Percentiles rank a stretch among this genome's conserved stretches.
phyloP scores from a whole-genome alignment of 2,329 filamentous ascomycete species.

The Leptosphaerulina australis region DNA sequence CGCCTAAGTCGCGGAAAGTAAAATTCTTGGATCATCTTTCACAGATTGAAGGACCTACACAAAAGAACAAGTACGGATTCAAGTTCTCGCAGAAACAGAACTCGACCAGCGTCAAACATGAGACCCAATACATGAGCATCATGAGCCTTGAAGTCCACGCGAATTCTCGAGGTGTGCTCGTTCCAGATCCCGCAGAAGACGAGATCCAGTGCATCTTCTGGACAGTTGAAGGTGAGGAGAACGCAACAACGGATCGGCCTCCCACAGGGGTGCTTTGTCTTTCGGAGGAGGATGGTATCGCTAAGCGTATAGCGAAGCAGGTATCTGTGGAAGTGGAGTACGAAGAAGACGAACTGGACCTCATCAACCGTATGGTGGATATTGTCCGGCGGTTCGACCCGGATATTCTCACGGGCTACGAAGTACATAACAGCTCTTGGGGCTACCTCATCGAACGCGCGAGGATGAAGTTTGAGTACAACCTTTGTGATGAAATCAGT shows the following conservation, averaged over 20 bases:
- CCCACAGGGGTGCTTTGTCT: slow-evolving; percentile 76
- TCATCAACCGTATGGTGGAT: slow-evolving; percentile 84
- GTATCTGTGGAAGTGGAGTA: slow-evolving; percentile 69
- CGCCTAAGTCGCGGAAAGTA: slow-evolving; percentile 27
- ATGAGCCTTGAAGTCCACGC: slow-evolving; percentile 95
- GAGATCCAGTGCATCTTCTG: slow-evolving; percentile 89
- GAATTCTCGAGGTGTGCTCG: slow-evolving; percentile 78
- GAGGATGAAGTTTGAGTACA: slow-evolving; percentile 82
- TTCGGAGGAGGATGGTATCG: slow-evolving; percentile 65
- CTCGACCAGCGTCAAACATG: slow-evolving; percentile 78
- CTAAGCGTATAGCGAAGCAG: slow-evolving; percentile 66
- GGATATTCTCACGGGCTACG: slow-evolving; percentile 91
- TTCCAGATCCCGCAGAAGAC: slow-evolving; percentile 89
- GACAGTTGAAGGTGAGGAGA: slow-evolving; percentile 80
- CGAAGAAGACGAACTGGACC: slow-evolving; percentile 80
- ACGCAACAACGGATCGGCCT: slow-evolving; percentile 59
- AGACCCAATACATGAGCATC: slow-evolving; percentile 92
- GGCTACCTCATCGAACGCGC: slow-evolving; percentile 94
- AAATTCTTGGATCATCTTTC: slow-evolving; percentile 60
- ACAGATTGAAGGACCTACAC: slow-evolving; percentile 88
- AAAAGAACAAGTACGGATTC: slow-evolving; percentile 79
- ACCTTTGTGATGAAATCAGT: slow-evolving; percentile 89
- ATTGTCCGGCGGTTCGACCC: slow-evolving; percentile 85
- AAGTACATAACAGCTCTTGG: slow-evolving; percentile 93
- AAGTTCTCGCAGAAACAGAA: slow-evolving; percentile 81